Percentiles rank a stretch among this genome's conserved stretches.
Evolutionary conservation across 192 early-diverging fungal genomes (phyloP).

Genomic region (Backusella mclennaniae): DNA sequence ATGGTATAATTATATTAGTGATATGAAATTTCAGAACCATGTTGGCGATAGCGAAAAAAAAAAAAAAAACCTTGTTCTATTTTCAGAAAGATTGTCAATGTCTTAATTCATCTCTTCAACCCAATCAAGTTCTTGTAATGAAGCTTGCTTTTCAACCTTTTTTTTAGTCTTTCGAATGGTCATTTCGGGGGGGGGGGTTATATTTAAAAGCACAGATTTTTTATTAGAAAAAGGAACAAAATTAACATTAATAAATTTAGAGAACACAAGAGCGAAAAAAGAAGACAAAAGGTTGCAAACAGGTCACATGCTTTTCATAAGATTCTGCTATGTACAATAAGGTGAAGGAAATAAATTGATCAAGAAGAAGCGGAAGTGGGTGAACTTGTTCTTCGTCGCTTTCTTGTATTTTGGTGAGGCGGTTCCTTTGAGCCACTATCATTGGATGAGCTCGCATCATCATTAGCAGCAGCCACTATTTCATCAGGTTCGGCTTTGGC

Average conservation of each 20-base stretch:
- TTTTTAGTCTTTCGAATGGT: background rate
- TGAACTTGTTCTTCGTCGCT: background rate
- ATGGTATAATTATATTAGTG: background rate
- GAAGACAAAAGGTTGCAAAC: background rate
- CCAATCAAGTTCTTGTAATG: slow-evolving; percentile 18
- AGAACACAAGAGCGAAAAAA: background rate
- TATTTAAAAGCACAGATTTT: background rate
- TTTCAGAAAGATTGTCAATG: slow-evolving; percentile 51
- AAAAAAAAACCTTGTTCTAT: slow-evolving; percentile 43
- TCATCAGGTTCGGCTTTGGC: background rate
- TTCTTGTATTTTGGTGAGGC: background rate
- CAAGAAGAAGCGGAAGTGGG: background rate
- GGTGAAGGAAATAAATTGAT: background rate
- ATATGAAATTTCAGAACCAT: too few species aligned
- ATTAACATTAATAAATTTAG: background rate
- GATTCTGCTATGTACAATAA: background rate
- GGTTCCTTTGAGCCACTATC: background rate
- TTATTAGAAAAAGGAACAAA: background rate
- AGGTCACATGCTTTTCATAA: background rate
- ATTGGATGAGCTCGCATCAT: background rate
- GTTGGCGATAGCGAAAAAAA: too few species aligned
- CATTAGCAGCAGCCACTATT: background rate
- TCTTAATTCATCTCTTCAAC: slow-evolving; percentile 46
- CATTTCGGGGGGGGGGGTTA: background rate
- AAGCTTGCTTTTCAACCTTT: background rate